These are phyloP conservation scores for Comarum palustre DNA, from an alignment of 306 rosid genomes.

Conservation along the genomic window DNA sequence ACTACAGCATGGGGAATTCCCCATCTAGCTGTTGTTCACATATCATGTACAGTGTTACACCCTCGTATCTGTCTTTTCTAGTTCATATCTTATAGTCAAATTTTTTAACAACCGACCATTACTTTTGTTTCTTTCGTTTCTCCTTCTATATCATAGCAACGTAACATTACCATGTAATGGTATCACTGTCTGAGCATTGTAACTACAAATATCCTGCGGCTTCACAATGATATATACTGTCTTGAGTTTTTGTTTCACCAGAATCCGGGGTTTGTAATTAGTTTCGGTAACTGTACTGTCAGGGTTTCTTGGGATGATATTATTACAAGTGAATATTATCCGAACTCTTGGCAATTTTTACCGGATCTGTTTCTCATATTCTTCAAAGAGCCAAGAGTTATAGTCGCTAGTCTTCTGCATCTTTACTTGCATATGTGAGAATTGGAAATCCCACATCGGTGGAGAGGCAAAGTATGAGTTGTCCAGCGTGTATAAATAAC, in stretches of 20 bases:
- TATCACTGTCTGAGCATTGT: conserved; percentile 29
- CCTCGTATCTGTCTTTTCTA: conserved; percentile 9
- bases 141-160: neutral
- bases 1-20: conserved; percentile 27
- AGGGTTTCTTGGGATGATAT: neutral
- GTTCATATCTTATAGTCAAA: conserved; percentile 14
- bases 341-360: neutral
- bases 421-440: neutral
- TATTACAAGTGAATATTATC: neutral
- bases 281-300: neutral
- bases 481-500: neutral
- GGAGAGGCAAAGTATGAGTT: neutral
- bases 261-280: neutral
- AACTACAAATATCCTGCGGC: conserved; percentile 16
- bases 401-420: neutral
- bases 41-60: conserved; percentile 47
- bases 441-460: neutral
- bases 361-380: neutral
- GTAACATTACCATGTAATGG: neutral
- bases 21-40: conserved; percentile 17
- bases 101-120: conserved; percentile 24
- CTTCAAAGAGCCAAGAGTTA: too few relatives aligned
- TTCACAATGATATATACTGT: conserved; percentile 9
- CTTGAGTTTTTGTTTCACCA: neutral
- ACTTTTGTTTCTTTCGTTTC: neutral